Base-by-base conservation (phyloP, 257 asterid genomes). In the Fraxinus cuspidata region DNA sequence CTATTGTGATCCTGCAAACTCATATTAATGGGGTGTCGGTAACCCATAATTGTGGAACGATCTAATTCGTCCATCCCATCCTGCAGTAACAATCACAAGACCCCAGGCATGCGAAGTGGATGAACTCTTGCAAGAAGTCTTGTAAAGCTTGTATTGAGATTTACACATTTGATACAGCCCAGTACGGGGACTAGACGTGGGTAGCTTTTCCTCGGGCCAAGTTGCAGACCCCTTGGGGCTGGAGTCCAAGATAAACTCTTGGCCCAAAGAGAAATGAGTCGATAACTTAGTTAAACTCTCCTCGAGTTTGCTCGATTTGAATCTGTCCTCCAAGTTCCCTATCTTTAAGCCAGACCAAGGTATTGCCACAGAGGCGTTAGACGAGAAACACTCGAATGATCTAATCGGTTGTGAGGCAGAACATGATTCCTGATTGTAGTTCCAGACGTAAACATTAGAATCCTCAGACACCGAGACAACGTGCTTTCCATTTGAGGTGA, bases 171-270 rank as follows among this genome's bases (percentile, higher is more conserved):
- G 81, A 42, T 92, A 78, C 13, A 86, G 51, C 0, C 74, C 44
- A 1, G 74, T 37, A 69, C 63, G 85, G 5, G 87, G 88, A 40
- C 84, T 84, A 4, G 94, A 79, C 6, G 75, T 18, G 0, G 92
- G 95, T 68, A 92, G 99, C 88, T 94, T 94, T 80, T 96, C 99
- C 83, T 96, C 99, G 0, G 99, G 99, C 99, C 99, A 96, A 47
- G 99, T 96, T 23, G 97, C 99, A 0, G 98, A 88, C 69, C 92
- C 95, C 72, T 84, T 89, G 16, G 91, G 85, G 77, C 77, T 84
- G 72, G 93, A 81, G 81, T 88, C 96, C 1, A 88, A 47, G 78
- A 83, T 90, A 65, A 87, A 85, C 58, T 92, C 94, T 44, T 86
- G 90, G 78, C 86, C 86, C 70, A 87, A 77, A 12, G 96, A 89